These are phyloP conservation scores for Scorias spongiosa DNA, from an alignment of 2,329 filamentous ascomycete species.

Conservation along the genomic window DNA sequence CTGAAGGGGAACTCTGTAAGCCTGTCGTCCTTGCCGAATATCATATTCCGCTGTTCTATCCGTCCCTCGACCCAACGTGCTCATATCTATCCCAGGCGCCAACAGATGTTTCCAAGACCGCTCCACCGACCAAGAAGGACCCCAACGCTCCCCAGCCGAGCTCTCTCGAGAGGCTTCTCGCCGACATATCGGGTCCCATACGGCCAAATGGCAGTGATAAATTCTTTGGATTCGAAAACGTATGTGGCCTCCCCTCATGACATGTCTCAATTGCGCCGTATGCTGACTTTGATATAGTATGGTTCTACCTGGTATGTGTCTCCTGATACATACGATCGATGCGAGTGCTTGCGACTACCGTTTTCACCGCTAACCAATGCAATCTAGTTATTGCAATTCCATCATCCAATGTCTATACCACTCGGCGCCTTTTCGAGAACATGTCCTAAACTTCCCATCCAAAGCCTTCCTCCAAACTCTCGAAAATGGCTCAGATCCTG, in stretches of 20 bases:
- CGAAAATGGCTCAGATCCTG: conserved; percentile 33
- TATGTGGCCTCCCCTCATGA: conserved; percentile 34
- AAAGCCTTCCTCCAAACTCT: conserved; percentile 55
- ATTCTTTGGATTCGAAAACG: conserved; percentile 97
- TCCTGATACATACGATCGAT: neutral
- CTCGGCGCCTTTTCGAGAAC: conserved; percentile 82
- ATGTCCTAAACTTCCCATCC: conserved; percentile 80
- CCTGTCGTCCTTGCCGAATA: conserved; percentile 6
- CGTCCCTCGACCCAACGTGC: neutral
- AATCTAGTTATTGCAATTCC: conserved; percentile 82
- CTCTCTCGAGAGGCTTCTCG: conserved; percentile 59
- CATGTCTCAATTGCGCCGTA: conserved; percentile 1
- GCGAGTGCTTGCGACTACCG: neutral
- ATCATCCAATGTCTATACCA: conserved; percentile 96
- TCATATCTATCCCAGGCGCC: conserved; percentile 1
- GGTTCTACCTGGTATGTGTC: conserved; percentile 79
- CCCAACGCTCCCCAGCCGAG: conserved; percentile 40
- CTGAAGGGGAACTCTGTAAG: conserved; percentile 35
- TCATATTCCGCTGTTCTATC: neutral
- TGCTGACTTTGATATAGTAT: conserved; percentile 44
- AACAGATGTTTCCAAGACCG: conserved; percentile 29
- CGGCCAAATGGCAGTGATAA: conserved; percentile 86
- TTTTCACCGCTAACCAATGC: neutral
- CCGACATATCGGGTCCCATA: conserved; percentile 66
- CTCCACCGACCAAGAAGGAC: conserved; percentile 43